Evolutionary conservation across 805 yeast species (phyloP).

Genomic region (Kazachstania taianensis): DNA sequence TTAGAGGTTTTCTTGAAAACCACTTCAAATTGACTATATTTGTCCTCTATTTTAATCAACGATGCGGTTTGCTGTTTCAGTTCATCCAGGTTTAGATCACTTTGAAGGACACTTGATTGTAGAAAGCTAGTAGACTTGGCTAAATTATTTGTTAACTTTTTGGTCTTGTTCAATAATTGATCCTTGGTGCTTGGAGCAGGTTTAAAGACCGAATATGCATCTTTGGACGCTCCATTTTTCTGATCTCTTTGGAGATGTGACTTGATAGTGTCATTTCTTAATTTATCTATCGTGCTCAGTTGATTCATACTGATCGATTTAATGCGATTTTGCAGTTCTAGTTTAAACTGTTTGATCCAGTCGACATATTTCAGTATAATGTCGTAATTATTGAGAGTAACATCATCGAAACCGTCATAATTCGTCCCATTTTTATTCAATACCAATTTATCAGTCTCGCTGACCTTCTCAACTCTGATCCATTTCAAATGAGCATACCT

Average conservation of each 20-base stretch:
- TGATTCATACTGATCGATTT: conserved; percentile 4
- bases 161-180: conserved; percentile 21
- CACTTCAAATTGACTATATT: conserved; percentile 23
- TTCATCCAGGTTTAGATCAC: conserved; percentile 28
- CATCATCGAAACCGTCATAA: no score
- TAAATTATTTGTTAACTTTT: conserved; percentile 24
- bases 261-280: conserved; percentile 15
- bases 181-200: conserved; percentile 14
- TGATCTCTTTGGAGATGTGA: conserved; percentile 1
- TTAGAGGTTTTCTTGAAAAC: conserved; percentile 22
- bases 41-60: conserved; percentile 22
- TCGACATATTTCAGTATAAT: conserved; percentile 9
- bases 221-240: no score
- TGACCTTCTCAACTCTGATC: conserved; percentile 6
- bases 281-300: conserved; percentile 9
- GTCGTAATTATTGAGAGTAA: no score
- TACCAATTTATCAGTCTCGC: conserved; percentile 7
- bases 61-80: conserved; percentile 25
- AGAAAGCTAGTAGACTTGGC: conserved; percentile 26
- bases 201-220: no score
- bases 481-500: conserved; percentile 12
- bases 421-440: no score
- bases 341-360: conserved; percentile 17
- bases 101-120: conserved; percentile 27
- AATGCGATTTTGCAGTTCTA: conserved; percentile 2